A percentile compares a stretch with the other conserved stretches of the same genome.
Conservation (phyloP, 2,329 filamentous ascomycete genomes). For the Xylaria sp. region DNA sequence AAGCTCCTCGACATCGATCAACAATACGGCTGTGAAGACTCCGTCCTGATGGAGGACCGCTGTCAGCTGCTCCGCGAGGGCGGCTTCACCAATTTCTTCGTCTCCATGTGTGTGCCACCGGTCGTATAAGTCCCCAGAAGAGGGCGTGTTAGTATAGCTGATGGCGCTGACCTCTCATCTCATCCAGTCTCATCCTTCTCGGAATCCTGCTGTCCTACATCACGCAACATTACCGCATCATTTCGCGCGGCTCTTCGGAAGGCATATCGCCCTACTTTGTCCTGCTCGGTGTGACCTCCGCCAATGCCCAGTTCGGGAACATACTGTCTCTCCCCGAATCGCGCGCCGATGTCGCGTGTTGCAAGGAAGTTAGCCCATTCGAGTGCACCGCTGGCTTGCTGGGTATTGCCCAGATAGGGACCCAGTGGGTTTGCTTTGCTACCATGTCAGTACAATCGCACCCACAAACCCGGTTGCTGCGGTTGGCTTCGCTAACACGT, state of each 20-base stretch:
- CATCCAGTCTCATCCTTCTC: slow-evolving; percentile 75
- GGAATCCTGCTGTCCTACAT: slow-evolving; percentile 94
- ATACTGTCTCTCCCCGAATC: slow-evolving; percentile 90
- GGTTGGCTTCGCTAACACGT: slow-evolving; percentile 39
- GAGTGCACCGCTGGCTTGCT: slow-evolving; percentile 88
- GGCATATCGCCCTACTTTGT: slow-evolving; percentile 97
- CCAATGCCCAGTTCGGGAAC: slow-evolving; percentile 89
- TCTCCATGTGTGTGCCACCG: slow-evolving; percentile 62
- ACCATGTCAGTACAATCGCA: slow-evolving; percentile 74
- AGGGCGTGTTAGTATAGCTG: slow-evolving; percentile 3
- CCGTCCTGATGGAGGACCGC: slow-evolving; percentile 49
- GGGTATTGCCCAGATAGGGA: slow-evolving; percentile 89
- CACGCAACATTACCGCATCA: slow-evolving; percentile 93
- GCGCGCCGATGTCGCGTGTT: slow-evolving; percentile 85
- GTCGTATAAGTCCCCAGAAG: slow-evolving; percentile 3
- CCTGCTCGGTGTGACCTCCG: slow-evolving; percentile 90
- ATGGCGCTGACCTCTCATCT: slow-evolving; percentile 39
- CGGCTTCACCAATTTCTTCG: slow-evolving; percentile 64
- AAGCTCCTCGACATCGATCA: neutral
- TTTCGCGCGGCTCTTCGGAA: slow-evolving; percentile 84
- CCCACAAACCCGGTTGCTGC: slow-evolving; percentile 7
- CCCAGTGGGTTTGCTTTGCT: slow-evolving; percentile 92
- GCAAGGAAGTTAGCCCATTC: slow-evolving; percentile 80
- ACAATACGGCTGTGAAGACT: slow-evolving; percentile 48
- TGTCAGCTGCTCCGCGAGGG: slow-evolving; percentile 65